phyloP scores from a whole-genome alignment of 306 rosid genomes.

The Acacia melanoxylon region DNA sequence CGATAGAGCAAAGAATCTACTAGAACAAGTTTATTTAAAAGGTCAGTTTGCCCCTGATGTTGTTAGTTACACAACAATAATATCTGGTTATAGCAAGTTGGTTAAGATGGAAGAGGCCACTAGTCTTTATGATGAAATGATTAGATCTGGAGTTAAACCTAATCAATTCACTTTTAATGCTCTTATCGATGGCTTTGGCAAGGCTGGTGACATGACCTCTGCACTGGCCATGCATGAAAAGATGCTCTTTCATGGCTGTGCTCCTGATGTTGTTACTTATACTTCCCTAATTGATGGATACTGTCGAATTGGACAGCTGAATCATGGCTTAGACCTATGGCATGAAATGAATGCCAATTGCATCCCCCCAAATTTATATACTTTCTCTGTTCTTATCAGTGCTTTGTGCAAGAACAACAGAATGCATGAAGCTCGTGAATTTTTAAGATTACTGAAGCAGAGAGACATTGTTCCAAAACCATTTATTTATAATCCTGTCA shows the following conservation, averaged over 20 bases:
- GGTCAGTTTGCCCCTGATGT: slow-evolving; percentile 49
- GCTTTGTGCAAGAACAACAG: slow-evolving; percentile 75
- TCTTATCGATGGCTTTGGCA: slow-evolving; percentile 73
- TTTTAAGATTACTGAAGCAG: slow-evolving; percentile 55
- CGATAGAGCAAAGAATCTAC: slow-evolving; percentile 52
- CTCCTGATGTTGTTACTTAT: slow-evolving; percentile 67
- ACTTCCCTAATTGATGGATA: slow-evolving; percentile 76
- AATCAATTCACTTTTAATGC: slow-evolving; percentile 61
- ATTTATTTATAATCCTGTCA: slow-evolving; percentile 76
- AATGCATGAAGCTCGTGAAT: slow-evolving; percentile 62
- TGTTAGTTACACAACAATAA: slow-evolving; percentile 67
- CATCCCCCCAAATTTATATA: slow-evolving; percentile 59
- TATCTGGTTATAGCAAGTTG: slow-evolving; percentile 76
- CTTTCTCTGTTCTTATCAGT: slow-evolving; percentile 70
- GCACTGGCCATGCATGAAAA: slow-evolving; percentile 54
- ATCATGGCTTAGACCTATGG: slow-evolving; percentile 66
- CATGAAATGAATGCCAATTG: slow-evolving; percentile 59
- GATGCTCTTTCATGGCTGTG: slow-evolving; percentile 56
- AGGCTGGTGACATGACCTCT: slow-evolving; percentile 61
- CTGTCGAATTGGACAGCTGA: slow-evolving; percentile 62
- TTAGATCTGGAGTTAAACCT: slow-evolving; percentile 51
- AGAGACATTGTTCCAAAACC: slow-evolving; percentile 52
- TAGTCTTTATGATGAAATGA: slow-evolving; percentile 63
- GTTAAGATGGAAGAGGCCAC: slow-evolving; percentile 64
- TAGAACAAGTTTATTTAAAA: slow-evolving; percentile 48